Evolutionary conservation across 2,329 filamentous ascomycete genomes (phyloP).

Genomic region (Dactylellina parvicollis): DNA sequence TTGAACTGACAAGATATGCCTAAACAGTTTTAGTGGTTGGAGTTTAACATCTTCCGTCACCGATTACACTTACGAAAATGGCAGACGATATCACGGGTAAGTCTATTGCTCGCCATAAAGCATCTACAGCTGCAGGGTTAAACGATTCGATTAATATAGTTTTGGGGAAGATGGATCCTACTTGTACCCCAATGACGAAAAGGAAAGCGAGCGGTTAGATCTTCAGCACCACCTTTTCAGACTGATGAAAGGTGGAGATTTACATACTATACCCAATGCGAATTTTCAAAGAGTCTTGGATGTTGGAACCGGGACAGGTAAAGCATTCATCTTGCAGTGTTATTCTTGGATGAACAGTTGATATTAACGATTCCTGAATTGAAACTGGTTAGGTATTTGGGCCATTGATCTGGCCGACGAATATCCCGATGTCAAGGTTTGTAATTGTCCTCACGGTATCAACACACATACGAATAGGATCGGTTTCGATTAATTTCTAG

Average conservation of each 20-base stretch:
- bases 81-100: slow-evolving; percentile 63
- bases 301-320: slow-evolving; percentile 48
- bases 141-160: slow-evolving; percentile 23
- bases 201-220: slow-evolving; percentile 39
- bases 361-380: background rate
- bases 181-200: slow-evolving; percentile 38
- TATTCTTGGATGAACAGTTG: background rate
- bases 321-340: background rate
- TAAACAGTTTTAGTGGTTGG: slow-evolving; percentile 40
- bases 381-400: slow-evolving; percentile 36
- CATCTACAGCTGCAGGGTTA: too few relatives aligned
- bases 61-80: slow-evolving; percentile 65
- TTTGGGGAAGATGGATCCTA: slow-evolving; percentile 36
- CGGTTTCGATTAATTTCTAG: background rate
- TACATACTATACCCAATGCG: slow-evolving; percentile 43
- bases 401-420: slow-evolving; percentile 52
- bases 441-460: background rate
- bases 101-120: background rate
- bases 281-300: slow-evolving; percentile 32
- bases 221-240: slow-evolving; percentile 49
- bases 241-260: slow-evolving; percentile 42
- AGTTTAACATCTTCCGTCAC: slow-evolving; percentile 61
- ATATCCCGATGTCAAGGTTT: slow-evolving; percentile 40
- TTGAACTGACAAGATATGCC: too few relatives aligned
- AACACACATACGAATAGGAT: too few relatives aligned